Evolutionary conservation across 116 monocot species (phyloP).

Genomic region (Iris pallida): DNA sequence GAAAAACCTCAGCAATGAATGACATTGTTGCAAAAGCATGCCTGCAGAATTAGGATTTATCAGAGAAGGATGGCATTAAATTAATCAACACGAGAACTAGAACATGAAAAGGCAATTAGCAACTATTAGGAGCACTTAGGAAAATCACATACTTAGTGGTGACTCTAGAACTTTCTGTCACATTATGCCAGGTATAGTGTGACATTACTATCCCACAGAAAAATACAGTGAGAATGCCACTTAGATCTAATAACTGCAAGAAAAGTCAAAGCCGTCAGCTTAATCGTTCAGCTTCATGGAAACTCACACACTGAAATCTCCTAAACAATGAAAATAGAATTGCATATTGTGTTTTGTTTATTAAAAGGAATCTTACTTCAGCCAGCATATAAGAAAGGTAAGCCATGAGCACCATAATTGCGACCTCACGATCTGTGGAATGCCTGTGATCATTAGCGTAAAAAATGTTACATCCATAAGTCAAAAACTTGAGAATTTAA

Average conservation of each 20-base stretch:
- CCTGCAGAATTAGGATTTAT: conserved; percentile 34
- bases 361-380: conserved; percentile 49
- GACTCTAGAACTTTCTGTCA: conserved; percentile 90
- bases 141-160: conserved; percentile 78
- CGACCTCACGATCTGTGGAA: conserved; percentile 95
- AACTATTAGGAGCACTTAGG: neutral
- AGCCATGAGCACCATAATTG: conserved; percentile 93
- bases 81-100: neutral
- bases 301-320: too few relatives aligned
- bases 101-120: neutral
- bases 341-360: neutral
- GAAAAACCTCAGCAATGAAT: conserved; percentile 75
- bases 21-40: conserved; percentile 92
- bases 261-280: neutral
- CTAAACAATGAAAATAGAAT: neutral
- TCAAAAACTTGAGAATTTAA: neutral
- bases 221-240: conserved; percentile 91
- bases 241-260: conserved; percentile 71
- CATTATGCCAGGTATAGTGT: conserved; percentile 98
- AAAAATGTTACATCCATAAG: neutral
- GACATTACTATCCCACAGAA: conserved; percentile 98
- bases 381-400: conserved; percentile 90
- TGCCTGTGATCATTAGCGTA: conserved; percentile 39
- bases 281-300: neutral
- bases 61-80: neutral